phyloP scores from a whole-genome alignment of 345 rosid genomes.

The Corchorus capsularis region DNA sequence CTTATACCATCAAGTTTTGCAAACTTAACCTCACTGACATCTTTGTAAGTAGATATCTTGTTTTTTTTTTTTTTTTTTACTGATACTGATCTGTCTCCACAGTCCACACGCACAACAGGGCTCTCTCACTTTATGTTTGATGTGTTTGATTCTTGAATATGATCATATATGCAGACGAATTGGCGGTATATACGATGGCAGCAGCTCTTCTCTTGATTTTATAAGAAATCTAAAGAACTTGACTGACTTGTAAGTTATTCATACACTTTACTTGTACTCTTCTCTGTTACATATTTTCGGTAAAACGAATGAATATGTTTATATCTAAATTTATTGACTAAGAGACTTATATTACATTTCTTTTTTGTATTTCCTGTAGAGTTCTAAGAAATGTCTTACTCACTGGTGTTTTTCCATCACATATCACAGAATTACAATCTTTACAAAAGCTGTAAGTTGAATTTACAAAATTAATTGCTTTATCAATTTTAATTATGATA shows the following conservation, averaged over 20 bases:
- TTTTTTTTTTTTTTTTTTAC: too few species aligned
- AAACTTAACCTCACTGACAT: conserved; percentile 25
- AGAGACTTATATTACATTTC: not conserved
- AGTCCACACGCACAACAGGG: too few species aligned
- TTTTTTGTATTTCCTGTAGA: not conserved
- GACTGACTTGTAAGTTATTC: conserved; percentile 37
- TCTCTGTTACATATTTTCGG: too few species aligned
- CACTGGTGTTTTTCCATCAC: conserved; percentile 25
- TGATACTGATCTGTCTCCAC: too few species aligned
- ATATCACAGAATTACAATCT: conserved; percentile 25
- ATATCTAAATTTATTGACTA: not conserved
- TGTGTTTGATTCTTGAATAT: not conserved
- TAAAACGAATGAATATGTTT: not conserved
- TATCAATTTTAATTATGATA: not conserved
- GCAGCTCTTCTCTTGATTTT: conserved; percentile 53
- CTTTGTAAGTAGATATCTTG: conserved; percentile 38
- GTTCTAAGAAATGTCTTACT: conserved; percentile 33
- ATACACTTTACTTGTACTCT: not conserved
- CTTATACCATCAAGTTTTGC: conserved; percentile 42
- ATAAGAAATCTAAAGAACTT: conserved; percentile 33
- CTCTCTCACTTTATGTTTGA: too few species aligned
- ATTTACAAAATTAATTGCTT: not conserved
- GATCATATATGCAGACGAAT: conserved; percentile 35
- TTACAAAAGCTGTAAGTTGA: conserved; percentile 32
- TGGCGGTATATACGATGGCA: conserved; percentile 34